phyloP scores from a whole-genome alignment of 257 asterid genomes.

The Solanum chilense region DNA sequence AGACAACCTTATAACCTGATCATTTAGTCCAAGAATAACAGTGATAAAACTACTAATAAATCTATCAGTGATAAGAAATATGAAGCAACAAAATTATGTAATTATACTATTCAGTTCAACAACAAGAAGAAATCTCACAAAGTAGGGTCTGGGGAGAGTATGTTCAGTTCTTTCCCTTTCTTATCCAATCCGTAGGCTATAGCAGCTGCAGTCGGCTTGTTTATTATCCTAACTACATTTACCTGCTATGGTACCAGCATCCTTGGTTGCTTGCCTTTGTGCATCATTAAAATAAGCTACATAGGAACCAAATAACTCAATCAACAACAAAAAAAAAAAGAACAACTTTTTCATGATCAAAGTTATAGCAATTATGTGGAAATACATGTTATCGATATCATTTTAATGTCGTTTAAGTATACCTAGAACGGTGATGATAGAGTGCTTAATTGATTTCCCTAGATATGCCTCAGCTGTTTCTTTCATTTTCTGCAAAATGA shows the following conservation, averaged over 20 bases:
- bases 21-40: neutral
- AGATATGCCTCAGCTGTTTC: constrained; percentile 12
- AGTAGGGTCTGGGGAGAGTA: neutral
- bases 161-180: neutral
- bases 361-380: neutral
- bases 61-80: neutral
- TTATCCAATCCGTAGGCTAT: neutral
- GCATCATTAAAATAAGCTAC: constrained; percentile 6
- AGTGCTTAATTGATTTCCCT: constrained; percentile 5
- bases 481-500: constrained; percentile 18
- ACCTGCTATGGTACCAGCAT: constrained; percentile 1
- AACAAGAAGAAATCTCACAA: neutral
- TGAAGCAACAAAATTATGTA: neutral
- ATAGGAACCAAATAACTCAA: neutral
- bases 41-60: neutral
- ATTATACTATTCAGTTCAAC: neutral
- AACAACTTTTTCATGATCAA: neutral
- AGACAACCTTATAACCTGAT: neutral
- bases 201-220: neutral
- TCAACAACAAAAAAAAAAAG: neutral
- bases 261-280: constrained; percentile 7
- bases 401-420: neutral
- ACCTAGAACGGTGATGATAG: constrained; percentile 17
- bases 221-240: constrained; percentile 1
- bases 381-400: neutral